A percentile compares a stretch with the other conserved stretches of the same genome.
Conservation (phyloP, 768 basidiomycete genomes). For the Leccinum disarticulatum region DNA sequence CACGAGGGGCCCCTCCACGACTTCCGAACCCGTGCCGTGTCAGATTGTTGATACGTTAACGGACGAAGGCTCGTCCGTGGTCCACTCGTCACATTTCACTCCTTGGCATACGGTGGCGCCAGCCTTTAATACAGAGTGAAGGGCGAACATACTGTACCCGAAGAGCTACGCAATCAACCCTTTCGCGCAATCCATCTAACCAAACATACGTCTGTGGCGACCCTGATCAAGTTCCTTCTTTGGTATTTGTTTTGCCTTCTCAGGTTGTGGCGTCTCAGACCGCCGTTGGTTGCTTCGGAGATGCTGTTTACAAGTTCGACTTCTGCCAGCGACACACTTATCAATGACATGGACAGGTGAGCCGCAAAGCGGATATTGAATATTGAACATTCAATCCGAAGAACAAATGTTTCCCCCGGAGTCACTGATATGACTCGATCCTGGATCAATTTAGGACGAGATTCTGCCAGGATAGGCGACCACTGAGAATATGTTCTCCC, state of each 20-base stretch:
- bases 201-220: constrained; percentile 7
- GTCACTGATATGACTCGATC: constrained; percentile 1
- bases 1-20: background rate
- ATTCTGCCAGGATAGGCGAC: constrained; percentile 24
- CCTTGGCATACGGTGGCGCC: background rate
- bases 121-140: constrained; percentile 5
- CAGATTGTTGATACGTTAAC: background rate
- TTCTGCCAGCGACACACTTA: constrained; percentile 8
- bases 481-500: constrained; percentile 20
- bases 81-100: constrained; percentile 8
- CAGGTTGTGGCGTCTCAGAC: constrained; percentile 11
- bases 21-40: background rate
- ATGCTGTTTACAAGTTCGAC: constrained; percentile 3
- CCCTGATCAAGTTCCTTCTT: constrained; percentile 13
- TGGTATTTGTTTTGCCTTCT: constrained; percentile 13
- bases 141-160: constrained; percentile 1
- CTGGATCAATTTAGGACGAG: constrained; percentile 24
- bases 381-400: constrained; percentile 12
- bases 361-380: constrained; percentile 26
- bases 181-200: constrained; percentile 13
- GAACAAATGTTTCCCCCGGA: constrained; percentile 3
- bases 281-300: constrained; percentile 1
- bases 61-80: background rate
- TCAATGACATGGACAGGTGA: constrained; percentile 8
- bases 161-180: constrained; percentile 14